These are phyloP conservation scores for Aureobasidium sp. DNA, from an alignment of 2,329 filamentous ascomycete genomes.

Conservation along the genomic window DNA sequence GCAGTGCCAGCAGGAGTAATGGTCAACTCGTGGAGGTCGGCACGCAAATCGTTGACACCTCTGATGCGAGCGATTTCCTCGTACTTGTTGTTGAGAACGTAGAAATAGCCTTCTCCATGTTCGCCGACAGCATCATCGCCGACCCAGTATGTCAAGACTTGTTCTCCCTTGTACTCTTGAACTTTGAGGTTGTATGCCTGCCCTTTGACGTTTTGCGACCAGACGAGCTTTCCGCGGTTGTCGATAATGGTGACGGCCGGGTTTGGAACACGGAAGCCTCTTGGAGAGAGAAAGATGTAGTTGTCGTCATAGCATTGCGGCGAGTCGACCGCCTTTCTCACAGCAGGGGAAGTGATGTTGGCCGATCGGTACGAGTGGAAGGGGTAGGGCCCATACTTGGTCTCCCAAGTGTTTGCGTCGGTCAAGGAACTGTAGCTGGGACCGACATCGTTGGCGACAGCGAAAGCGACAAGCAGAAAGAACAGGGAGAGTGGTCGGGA, in stretches of 20 bases:
- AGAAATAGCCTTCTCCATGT: constrained; percentile 39
- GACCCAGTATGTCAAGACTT: constrained; percentile 44
- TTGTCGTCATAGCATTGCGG: constrained; percentile 13
- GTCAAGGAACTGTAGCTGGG: background rate
- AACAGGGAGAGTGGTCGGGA: background rate
- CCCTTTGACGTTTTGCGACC: constrained; percentile 16
- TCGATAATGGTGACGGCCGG: constrained; percentile 11
- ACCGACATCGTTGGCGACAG: constrained; percentile 3
- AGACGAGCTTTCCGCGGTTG: constrained; percentile 12
- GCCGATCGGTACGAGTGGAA: constrained; percentile 8
- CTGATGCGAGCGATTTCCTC: constrained; percentile 31
- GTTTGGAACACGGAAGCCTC: background rate
- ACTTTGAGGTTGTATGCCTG: constrained; percentile 41
- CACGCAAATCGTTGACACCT: constrained; percentile 30
- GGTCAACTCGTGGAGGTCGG: constrained; percentile 37
- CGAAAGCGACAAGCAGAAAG: background rate
- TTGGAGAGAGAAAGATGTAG: constrained; percentile 8
- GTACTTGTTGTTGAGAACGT: constrained; percentile 32
- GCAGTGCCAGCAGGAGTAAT: constrained; percentile 30
- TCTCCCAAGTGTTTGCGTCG: background rate
- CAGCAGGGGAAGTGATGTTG: constrained; percentile 11
- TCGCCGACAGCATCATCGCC: constrained; percentile 40
- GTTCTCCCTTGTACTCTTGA: constrained; percentile 36
- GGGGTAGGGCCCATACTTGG: constrained; percentile 6
- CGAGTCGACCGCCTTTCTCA: constrained; percentile 11